phyloP scores from a whole-genome alignment of 106 monocot species.

The Dendrobium catenatum region DNA sequence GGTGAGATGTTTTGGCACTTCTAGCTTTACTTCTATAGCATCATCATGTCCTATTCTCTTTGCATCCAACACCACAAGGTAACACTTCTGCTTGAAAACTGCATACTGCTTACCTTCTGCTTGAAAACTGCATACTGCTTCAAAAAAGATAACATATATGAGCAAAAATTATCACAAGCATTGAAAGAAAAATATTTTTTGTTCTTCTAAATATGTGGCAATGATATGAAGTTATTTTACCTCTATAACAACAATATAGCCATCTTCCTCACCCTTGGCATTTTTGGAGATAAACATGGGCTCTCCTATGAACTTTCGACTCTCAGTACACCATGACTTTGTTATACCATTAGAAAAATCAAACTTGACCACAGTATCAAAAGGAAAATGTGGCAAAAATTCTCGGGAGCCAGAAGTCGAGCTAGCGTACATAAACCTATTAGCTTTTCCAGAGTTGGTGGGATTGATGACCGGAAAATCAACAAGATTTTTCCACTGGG shows the following conservation, averaged over 20 bases:
- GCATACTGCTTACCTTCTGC: conserved; percentile 74
- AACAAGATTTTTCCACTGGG: conserved; percentile 29
- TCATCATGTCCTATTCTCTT: conserved; percentile 46
- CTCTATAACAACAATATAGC: conserved; percentile 72
- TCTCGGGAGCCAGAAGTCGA: conserved; percentile 34
- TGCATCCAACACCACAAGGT: conserved; percentile 73
- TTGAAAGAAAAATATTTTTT: too few species aligned
- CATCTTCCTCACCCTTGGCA: conserved; percentile 46
- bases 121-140: conserved; percentile 70
- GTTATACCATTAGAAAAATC: conserved; percentile 25
- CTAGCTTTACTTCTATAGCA: conserved; percentile 61
- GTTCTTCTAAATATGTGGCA: too few species aligned
- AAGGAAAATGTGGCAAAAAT: conserved; percentile 69
- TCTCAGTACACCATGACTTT: conserved; percentile 42
- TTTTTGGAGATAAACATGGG: conserved; percentile 53
- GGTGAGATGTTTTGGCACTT: conserved; percentile 64
- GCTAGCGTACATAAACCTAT: conserved; percentile 41
- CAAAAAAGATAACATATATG: not conserved
- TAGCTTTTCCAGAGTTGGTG: conserved; percentile 32
- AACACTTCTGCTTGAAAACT: conserved; percentile 55
- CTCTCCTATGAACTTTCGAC: conserved; percentile 70
- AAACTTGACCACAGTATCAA: conserved; percentile 59
- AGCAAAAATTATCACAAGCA: not conserved
- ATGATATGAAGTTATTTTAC: conserved; percentile 18
- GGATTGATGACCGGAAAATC: conserved; percentile 84